Conservation (phyloP, 2,329 filamentous ascomycete species). For the Nigrospora osmanthi region DNA sequence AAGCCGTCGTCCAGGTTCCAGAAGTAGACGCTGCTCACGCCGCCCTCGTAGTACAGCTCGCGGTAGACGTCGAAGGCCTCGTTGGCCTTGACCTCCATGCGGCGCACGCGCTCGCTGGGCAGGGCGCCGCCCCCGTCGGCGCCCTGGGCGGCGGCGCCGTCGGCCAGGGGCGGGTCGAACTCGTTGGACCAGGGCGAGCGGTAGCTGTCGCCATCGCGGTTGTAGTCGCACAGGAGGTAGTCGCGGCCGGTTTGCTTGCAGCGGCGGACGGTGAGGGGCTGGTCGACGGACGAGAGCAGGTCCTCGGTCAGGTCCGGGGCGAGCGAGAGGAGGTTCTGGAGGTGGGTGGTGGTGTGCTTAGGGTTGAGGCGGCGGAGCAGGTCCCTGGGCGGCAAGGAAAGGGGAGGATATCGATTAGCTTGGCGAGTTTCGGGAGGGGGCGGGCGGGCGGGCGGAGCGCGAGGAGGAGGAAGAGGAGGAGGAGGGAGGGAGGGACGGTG, state of each 20-base stretch:
- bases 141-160: slow-evolving; percentile 42
- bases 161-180: slow-evolving; percentile 83
- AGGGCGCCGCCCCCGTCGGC: slow-evolving; percentile 63
- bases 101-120: slow-evolving; percentile 82
- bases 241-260: slow-evolving; percentile 87
- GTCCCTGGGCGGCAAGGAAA: slow-evolving; percentile 64
- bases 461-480: not conserved
- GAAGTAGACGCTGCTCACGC: slow-evolving; percentile 92
- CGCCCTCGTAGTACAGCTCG: slow-evolving; percentile 94
- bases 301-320: slow-evolving; percentile 93
- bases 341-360: slow-evolving; percentile 81
- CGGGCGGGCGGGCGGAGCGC: slow-evolving; percentile 1
- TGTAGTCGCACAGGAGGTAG: slow-evolving; percentile 98
- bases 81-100: slow-evolving; percentile 90
- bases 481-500: not conserved
- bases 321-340: slow-evolving; percentile 80
- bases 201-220: slow-evolving; percentile 96
- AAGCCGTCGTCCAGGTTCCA: slow-evolving; percentile 99
- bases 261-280: slow-evolving; percentile 78
- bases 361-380: slow-evolving; percentile 97
- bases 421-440: slow-evolving; percentile 1
- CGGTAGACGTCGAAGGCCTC: slow-evolving; percentile 96
- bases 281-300: slow-evolving; percentile 94
- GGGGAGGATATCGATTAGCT: slow-evolving; percentile 5
- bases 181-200: slow-evolving; percentile 98